These are phyloP conservation scores for Agrocybe pediades DNA, from an alignment of 768 basidiomycete species.

Conservation along the genomic window DNA sequence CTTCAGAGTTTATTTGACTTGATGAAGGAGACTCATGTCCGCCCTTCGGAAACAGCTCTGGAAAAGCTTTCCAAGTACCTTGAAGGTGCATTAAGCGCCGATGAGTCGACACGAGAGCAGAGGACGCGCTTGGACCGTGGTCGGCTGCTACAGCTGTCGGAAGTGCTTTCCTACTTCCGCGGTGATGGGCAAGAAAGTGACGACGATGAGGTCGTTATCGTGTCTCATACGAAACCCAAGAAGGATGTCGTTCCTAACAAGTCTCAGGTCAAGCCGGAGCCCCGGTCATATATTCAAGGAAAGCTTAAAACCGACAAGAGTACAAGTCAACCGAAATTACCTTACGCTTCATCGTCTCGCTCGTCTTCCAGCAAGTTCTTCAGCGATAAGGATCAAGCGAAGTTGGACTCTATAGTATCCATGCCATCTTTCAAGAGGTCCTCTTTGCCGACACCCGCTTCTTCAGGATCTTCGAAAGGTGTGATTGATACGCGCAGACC, in stretches of 20 bases:
- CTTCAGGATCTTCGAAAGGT: conserved; percentile 9
- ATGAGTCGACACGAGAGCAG: conserved; percentile 28
- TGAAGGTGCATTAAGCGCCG: conserved; percentile 56
- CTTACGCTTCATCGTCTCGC: conserved; percentile 12
- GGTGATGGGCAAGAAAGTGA: conserved; percentile 47
- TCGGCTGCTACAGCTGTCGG: conserved; percentile 67
- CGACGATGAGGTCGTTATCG: conserved; percentile 60
- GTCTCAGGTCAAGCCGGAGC: conserved; percentile 6
- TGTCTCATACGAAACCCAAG: conserved; percentile 36
- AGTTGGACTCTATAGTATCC: conserved; percentile 32
- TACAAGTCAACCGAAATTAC: background rate
- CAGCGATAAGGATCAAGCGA: conserved; percentile 31
- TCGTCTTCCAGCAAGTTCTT: conserved; percentile 25
- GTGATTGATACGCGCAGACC: conserved; percentile 1
- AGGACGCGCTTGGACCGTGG: conserved; percentile 58
- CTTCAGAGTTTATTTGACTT: conserved; percentile 78
- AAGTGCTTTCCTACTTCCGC: conserved; percentile 63
- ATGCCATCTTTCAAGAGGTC: conserved; percentile 46
- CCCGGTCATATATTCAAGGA: conserved; percentile 15
- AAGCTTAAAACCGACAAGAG: conserved; percentile 2
- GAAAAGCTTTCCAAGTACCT: conserved; percentile 68
- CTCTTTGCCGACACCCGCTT: background rate
- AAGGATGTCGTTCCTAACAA: conserved; percentile 15
- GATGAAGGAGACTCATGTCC: conserved; percentile 63
- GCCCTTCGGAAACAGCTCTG: conserved; percentile 58